Evolutionary conservation across 148 eudicot genomes (phyloP), one percentile per base, ranked within the genome.

Genomic region (Vaccinium macrocarpon): DNA sequence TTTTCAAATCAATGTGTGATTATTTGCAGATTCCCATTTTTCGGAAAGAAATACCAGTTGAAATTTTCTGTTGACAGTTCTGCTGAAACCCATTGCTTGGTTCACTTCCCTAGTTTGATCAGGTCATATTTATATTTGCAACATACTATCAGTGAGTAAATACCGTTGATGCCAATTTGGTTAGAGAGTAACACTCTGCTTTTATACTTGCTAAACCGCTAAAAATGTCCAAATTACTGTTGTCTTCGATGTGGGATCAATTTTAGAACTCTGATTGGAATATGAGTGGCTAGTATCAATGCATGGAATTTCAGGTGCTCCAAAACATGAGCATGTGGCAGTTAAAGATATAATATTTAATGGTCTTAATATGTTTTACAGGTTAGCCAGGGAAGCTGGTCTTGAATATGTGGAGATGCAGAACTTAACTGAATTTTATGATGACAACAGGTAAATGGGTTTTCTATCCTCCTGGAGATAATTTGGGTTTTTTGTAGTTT

Each of bases 351-450:
- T 76, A 25, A 51, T 77, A 64, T 53, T 29, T 46, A 52, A 38
- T 1, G 1, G 6, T 56, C 38, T 14, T 55, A 68, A 78, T 64
- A 82, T 88, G 78, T 82, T 84, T 57, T 78, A 59, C 91, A 97
- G 99, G 89, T 93, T 97, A 91, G 99, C 99, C 76, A 92, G 99
- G 84, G 98, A 95, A 79, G 98, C 97, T 86, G 99, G 99, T 86
- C 98, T 97, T 73, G 99, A 97, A 86, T 95, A 92, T 57, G 88
- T 95, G 84, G 99, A 97, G 90, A 95, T 97, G 68, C 98, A 95
- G 83, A 97, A 93, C 87, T 80, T 95, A 85, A 95, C 96, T 4
- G 99, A 97, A 56, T 97, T 97, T 85, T 97, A 97, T 86, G 99
- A 97, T 71, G 99, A 97, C 86, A 93, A 97, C 89, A 93, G 97